Evolutionary conservation across 1,139 yeast species (phyloP), one percentile per base, ranked within the genome.

Genomic region (Pichia sp.): DNA sequence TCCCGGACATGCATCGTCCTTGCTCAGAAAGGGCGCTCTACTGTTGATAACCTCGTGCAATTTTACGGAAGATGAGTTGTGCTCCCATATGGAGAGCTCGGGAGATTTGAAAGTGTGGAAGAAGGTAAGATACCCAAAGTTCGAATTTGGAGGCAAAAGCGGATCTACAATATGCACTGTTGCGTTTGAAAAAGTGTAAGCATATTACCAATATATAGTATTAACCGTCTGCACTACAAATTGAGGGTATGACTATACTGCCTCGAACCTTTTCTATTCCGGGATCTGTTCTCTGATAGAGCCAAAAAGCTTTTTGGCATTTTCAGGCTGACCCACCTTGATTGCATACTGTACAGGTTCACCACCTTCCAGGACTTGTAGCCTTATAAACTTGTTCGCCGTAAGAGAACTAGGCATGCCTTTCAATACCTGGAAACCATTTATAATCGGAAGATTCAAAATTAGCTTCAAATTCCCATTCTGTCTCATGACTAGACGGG

Each of bases 21-120:
- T 60, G 73, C 90, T 74, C 75, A 77, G 53, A 34, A 60, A 67
- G 12, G 80, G 76, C 24, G 86, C 93, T 4, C 70, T 86, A 0
- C 71, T 93, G 33, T 71, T 93, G 55, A 84, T 93, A 48, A 95
- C 99, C 0, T 88, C 96, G n/a, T 95, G 99, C 71, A 93, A 93
- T 68, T 93, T 93, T 69, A 92, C 98, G 0, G 86, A 87, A 63
- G 72, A 74, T 0, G 99, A 93, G 67, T 75, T 93, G 57, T 73
- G 75, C 6, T 72, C 71, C 42, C 75, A 87, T 42, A 78, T 91
- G 44, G 72, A 79, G 1, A 70, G 72, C 24, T 68, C 72, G 36
- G 70, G 70, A n/a, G 70, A 72, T 31, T 67, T 66, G 30, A 67
- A 72, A 60, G 78, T 78, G 6, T 86, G 87, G 86, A 81, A 81